These are phyloP conservation scores for Aureobasidium sp. DNA, from an alignment of 2,329 filamentous ascomycete genomes.

Conservation along the genomic window DNA sequence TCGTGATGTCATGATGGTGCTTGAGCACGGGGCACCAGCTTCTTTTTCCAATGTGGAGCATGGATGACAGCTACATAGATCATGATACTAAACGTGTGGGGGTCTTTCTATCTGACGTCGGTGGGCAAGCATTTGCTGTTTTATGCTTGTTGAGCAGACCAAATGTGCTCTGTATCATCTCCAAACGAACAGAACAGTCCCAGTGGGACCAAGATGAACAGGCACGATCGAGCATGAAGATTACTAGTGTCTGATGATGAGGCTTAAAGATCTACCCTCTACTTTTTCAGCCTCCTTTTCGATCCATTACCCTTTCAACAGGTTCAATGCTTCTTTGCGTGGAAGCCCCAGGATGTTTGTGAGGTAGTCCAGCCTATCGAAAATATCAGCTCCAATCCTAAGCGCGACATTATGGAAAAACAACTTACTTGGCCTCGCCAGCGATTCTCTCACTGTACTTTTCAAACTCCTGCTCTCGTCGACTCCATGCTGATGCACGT, in stretches of 20 bases:
- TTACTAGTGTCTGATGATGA: constrained; percentile 9
- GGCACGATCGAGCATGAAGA: background rate
- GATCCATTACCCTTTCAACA: constrained; percentile 11
- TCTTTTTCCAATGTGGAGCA: too few relatives aligned
- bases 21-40: too few relatives aligned
- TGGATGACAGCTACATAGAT: constrained; percentile 6
- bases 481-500: constrained; percentile 61
- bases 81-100: background rate
- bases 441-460: constrained; percentile 62
- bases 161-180: background rate
- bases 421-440: constrained; percentile 68
- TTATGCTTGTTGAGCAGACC: background rate
- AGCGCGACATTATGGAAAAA: background rate
- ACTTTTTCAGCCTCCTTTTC: constrained; percentile 6
- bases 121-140: too few relatives aligned
- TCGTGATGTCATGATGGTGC: constrained; percentile 2
- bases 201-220: background rate
- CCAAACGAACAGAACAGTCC: background rate
- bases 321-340: constrained; percentile 41
- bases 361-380: constrained; percentile 54
- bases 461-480: constrained; percentile 68
- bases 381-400: background rate
- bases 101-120: background rate
- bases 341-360: constrained; percentile 55
- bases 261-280: background rate